phyloP scores from a whole-genome alignment of 2,329 filamentous ascomycete genomes.

The Bertia moriformis region DNA sequence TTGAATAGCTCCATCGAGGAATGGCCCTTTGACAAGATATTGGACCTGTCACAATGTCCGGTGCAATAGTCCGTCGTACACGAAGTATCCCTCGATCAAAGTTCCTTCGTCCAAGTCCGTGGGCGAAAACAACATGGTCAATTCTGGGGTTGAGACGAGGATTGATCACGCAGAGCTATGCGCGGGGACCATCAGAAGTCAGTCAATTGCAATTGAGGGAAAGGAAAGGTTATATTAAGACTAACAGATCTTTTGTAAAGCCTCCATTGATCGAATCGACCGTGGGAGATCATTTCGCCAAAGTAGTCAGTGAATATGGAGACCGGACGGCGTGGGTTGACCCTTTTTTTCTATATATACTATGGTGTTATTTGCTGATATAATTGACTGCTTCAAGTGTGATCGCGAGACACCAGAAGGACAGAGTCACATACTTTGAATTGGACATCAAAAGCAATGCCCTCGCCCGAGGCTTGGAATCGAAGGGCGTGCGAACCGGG shows the following conservation, averaged over 20 bases:
- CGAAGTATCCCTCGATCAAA: not conserved
- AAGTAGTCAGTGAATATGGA: not conserved
- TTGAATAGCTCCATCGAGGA: too few relatives aligned
- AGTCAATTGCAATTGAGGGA: too few relatives aligned
- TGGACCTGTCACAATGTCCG: too few relatives aligned
- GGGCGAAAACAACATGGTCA: too few relatives aligned
- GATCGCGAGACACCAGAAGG: not conserved
- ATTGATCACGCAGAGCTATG: not conserved
- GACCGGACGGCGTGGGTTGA: not conserved
- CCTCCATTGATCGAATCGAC: not conserved
- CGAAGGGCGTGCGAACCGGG: not conserved
- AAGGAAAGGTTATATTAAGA: too few relatives aligned
- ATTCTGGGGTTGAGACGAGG: not conserved
- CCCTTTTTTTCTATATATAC: not conserved
- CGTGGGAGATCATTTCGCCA: not conserved
- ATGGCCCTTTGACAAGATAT: too few relatives aligned
- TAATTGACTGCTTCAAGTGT: not conserved
- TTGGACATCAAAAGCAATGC: not conserved
- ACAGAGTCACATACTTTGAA: not conserved
- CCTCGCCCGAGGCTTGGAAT: not conserved
- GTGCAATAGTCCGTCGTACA: too few relatives aligned
- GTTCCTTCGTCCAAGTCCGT: too few relatives aligned
- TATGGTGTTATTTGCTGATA: not conserved
- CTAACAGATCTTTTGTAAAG: not conserved
- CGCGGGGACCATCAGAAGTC: not conserved